phyloP scores from a whole-genome alignment of 345 rosid genomes.

The Viola odorata region DNA sequence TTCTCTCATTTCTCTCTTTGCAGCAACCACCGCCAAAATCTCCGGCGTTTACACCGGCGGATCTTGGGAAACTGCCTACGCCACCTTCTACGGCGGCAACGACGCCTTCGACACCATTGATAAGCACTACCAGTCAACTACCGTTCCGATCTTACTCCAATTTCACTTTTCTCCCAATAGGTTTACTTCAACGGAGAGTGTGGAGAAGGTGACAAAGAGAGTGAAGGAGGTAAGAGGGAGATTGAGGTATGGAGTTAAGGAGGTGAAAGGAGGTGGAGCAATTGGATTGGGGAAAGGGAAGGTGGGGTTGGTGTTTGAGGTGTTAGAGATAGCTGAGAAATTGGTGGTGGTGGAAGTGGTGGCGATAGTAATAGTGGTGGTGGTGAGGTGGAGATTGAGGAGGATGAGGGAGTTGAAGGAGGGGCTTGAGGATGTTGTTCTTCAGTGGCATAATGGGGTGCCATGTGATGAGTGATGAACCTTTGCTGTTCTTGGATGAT shows the following conservation, averaged over 20 bases:
- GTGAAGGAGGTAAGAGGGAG: constrained; percentile 52
- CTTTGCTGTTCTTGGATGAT: background rate
- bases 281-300: constrained; percentile 61
- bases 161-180: constrained; percentile 21
- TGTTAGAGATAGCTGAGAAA: constrained; percentile 39
- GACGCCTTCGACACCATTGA: background rate
- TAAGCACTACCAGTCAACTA: too few relatives aligned
- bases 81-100: background rate
- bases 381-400: constrained; percentile 24
- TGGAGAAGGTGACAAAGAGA: constrained; percentile 50
- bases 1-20: background rate
- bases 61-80: background rate
- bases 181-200: constrained; percentile 44
- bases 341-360: constrained; percentile 53
- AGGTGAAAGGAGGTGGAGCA: constrained; percentile 45
- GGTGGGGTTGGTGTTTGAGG: constrained; percentile 43
- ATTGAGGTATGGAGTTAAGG: constrained; percentile 60
- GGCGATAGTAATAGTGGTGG: constrained; percentile 12
- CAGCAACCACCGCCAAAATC: background rate
- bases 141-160: too few relatives aligned
- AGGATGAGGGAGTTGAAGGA: constrained; percentile 57
- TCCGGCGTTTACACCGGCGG: background rate
- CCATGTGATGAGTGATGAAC: constrained; percentile 2
- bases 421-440: constrained; percentile 59
- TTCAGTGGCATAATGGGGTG: constrained; percentile 42